Percentiles rank a stretch among this genome's conserved stretches.
phyloP scores from a whole-genome alignment of 2,329 filamentous ascomycete species.

The Purpureocillium takamizusanense region DNA sequence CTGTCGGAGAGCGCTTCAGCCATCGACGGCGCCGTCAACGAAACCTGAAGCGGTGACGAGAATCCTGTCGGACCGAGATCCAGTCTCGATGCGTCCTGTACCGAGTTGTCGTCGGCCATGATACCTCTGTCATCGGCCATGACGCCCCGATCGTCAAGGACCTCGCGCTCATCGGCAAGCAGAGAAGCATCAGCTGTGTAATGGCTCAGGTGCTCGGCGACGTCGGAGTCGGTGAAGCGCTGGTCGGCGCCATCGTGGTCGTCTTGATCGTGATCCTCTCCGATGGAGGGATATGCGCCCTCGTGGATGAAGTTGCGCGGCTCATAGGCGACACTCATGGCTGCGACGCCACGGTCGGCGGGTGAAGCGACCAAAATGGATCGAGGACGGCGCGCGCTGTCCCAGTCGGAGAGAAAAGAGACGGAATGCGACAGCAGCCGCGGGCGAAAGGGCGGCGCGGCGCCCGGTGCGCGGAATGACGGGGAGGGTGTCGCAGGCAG shows the following conservation, averaged over 20 bases:
- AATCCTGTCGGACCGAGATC: constrained; percentile 25
- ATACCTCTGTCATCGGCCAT: constrained; percentile 16
- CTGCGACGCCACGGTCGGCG: constrained; percentile 13
- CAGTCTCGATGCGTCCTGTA: constrained; percentile 28
- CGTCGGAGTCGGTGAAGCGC: constrained; percentile 32
- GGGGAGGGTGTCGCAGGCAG: neutral
- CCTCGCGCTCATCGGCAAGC: constrained; percentile 22
- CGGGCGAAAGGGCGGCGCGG: neutral
- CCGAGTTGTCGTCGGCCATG: constrained; percentile 26
- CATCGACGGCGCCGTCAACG: constrained; percentile 19
- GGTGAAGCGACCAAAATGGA: constrained; percentile 6
- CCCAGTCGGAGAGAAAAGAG: constrained; percentile 3
- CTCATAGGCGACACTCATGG: constrained; percentile 45
- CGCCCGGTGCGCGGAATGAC: neutral
- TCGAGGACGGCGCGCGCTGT: constrained; percentile 4
- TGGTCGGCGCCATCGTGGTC: constrained; percentile 34
- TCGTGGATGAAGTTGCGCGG: constrained; percentile 38
- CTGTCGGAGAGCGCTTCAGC: constrained; percentile 22
- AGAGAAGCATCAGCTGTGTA: constrained; percentile 30
- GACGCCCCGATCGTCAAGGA: constrained; percentile 2
- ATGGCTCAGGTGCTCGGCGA: constrained; percentile 31
- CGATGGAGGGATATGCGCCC: constrained; percentile 37
- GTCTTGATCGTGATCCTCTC: constrained; percentile 29
- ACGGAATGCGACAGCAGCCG: neutral
- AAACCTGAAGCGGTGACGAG: constrained; percentile 23